Evolutionary conservation across 345 rosid species (phyloP), one percentile per base, ranked within the genome.

Genomic region (Citrus maxima): DNA sequence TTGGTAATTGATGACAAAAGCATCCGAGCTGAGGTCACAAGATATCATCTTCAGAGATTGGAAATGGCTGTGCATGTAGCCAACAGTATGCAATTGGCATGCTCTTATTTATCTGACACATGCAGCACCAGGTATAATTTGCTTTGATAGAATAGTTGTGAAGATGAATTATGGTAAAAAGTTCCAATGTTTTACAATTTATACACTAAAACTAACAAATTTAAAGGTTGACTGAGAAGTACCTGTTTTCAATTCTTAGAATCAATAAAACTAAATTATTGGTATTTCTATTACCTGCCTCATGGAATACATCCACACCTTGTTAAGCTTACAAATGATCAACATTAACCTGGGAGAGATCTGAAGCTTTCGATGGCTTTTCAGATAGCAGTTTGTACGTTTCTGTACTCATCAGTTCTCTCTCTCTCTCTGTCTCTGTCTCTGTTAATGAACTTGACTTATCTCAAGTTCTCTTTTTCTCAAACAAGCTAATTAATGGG

Each of bases 11-110:
- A 96, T 87, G 80, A 83, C 74, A 87, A 88, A 84, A 84, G 82
- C 73, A 87, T 90, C 51, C 93, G 97, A 63, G 92, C 95, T 10
- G 98, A 90, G 89, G 97, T 93, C 58, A 87, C 97, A 3, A 67
- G 85, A 61, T 94, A 94, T 77, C 97, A 91, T 86, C 91, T 96
- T 37, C 78, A 72, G 80, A 90, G 98, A 75, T 76, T 96, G 84
- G 96, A 93, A 55, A 84, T 96, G 82, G 68, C 84, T 37, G 93
- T 82, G 73, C 78, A 88, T 16, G 75, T 78, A 65, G 82, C 81
- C 81, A 80, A 86, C 62, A 85, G 83, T 77, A 77, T 91, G 63
- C 76, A 81, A 79, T 78, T 84, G n/a, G 91, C 89, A 79, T 81
- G 81, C 77, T 65, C 85, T 38, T 67, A 64, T 78, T 77, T 86